Evolutionary conservation across 2,329 filamentous ascomycete species (phyloP), one percentile per base, ranked within the genome.

Genomic region (Raffaelea arxii): DNA sequence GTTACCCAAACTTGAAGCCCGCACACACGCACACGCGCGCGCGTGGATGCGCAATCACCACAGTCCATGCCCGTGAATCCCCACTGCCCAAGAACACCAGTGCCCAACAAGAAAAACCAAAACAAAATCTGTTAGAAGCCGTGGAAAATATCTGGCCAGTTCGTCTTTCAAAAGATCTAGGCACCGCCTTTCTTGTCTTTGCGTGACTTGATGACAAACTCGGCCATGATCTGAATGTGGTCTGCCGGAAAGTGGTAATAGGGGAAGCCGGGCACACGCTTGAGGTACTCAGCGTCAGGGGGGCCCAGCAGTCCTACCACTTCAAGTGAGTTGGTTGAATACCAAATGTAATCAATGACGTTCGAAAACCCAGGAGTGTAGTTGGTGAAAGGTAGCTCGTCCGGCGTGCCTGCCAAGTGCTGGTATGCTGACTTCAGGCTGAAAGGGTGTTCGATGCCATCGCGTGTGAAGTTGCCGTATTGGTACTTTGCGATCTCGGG

Each of bases 341-440:
- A 98, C 89, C 90, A 97, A 58, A 98, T 88, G 65, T 97, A 96
- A 63, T 98, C 92, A 55, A 98, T 85, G 48, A 94, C 86, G 51
- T 89, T 90, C 44, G 80, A 78, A 67, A 96, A 98, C n/a, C 81
- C 80, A 1, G 92, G 90, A 14, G 89, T 94, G 66, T 97, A 98
- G 66, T 98, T 98, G 41, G 92, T 98, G 64, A 95, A 98, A 4
- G 81, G 80, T 56, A 97, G 70, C 61, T 95, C 87, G 48, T 89
- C 85, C 6, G 82, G 81, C 30, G 92, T 80, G 59, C 91, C 84
- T 52, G 84, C 84, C 44, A 94, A 83, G 52, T 85, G 78, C 30
- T 79, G 78, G 63, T 98, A 98, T 3, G 89, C 82, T 21, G 92
- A 95, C 59, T 92, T 88, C 54, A 98, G 72, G 59, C 84, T 91